Base-by-base conservation (phyloP, 371 early-diverging fungal genomes). In the Apophysomyces elegans region DNA sequence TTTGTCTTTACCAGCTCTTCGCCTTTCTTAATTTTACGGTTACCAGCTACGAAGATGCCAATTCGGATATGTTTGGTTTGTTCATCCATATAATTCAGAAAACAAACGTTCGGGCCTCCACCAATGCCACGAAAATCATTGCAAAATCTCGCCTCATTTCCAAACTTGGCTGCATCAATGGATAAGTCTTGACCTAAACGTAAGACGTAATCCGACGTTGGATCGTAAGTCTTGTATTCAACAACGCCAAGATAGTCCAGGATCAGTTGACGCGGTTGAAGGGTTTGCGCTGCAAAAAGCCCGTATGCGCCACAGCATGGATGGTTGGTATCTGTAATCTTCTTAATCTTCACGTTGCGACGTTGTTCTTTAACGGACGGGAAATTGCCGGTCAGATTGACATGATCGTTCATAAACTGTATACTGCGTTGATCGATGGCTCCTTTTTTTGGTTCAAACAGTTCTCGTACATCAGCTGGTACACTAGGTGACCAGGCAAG, bases 221-320 rank as follows among this genome's bases (percentile, higher is more conserved):
- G 62, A 26, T 78, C 75, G 56, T 81, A 81, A 16, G 70, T 71
- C 38, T 79, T 59, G 54, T 76, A 75, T 59, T 81, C 79, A 11
- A 84, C 81, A 0, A 78, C 69, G 8, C 85, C 85, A 32, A 84
- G 58, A 47, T 84, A 84, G 63, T 84, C 81, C 13, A 84, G 58
- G 26, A 84, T 73, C 36, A 81, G 62, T 18, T 77, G 77, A 7
- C 75, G 77, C n/a, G 85, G 80, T 16, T 73, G 73, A 14, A 84
- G 60, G 5, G 75, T 81, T 21, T 79, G 80, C 1, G 80, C 80
- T 7, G 85, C 85, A 61, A 77, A 72, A 11, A 84, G 59, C 2
- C 85, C 85, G 66, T 79, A 81, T 0, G 79, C 78, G 43, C 82
- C 82, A 67, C 71, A 81, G 63, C 83, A 83, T 6, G 85, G 85